These are phyloP conservation scores for Asterophora parasitica DNA, from an alignment of 768 basidiomycete species.

Conservation along the genomic window DNA sequence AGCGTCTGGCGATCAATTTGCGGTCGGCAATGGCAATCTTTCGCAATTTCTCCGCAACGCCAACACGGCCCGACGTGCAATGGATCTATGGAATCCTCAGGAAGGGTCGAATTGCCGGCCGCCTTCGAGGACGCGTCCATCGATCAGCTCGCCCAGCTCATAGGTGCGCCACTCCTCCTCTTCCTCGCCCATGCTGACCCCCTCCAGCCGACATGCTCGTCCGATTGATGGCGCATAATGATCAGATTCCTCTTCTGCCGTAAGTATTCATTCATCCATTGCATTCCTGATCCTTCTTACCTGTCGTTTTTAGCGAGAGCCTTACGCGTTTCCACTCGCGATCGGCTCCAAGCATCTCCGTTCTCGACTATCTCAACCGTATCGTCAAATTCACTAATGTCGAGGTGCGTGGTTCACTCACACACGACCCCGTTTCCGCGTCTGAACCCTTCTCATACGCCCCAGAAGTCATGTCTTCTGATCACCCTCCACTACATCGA, in stretches of 20 bases:
- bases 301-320: constrained; percentile 55
- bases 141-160: constrained; percentile 82
- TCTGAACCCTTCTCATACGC: constrained; percentile 1
- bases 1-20: constrained; percentile 17
- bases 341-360: constrained; percentile 79
- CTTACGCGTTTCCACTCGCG: constrained; percentile 97
- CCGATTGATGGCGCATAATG: constrained; percentile 92
- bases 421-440: constrained; percentile 9
- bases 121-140: constrained; percentile 81
- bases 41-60: constrained; percentile 16
- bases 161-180: constrained; percentile 48
- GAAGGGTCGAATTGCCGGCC: constrained; percentile 75
- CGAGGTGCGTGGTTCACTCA: constrained; percentile 54
- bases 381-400: constrained; percentile 95
- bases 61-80: constrained; percentile 47
- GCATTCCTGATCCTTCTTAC: constrained; percentile 12
- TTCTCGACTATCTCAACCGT: constrained; percentile 90
- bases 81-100: constrained; percentile 79
- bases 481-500: constrained; percentile 89
- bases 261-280: constrained; percentile 32
- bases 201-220: constrained; percentile 90
- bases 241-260: constrained; percentile 87
- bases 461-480: constrained; percentile 72
- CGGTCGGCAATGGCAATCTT: constrained; percentile 8
- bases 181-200: constrained; percentile 8